A percentile compares a stretch with the other conserved stretches of the same genome.
These are phyloP conservation scores for Clausena lansium DNA, from an alignment of 345 rosid species.

Conservation along the genomic window DNA sequence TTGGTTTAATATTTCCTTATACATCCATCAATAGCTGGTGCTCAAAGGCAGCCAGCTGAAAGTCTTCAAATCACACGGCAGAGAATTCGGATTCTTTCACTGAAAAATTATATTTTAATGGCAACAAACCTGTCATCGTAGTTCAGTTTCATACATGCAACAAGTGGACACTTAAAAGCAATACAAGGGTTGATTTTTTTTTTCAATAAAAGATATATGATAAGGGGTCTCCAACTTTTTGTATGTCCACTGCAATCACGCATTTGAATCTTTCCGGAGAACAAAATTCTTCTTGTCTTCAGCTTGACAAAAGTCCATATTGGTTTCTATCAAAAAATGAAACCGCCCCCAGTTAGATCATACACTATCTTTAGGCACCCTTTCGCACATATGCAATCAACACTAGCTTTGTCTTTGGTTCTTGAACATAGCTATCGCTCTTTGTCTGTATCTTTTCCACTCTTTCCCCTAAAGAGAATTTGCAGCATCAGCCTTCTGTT, in stretches of 20 bases:
- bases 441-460: background rate
- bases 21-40: background rate
- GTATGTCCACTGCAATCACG: slow-evolving; percentile 39
- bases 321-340: slow-evolving; percentile 26
- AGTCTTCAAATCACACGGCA: background rate
- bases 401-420: slow-evolving; percentile 8
- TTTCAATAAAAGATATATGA: slow-evolving; percentile 7
- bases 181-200: background rate
- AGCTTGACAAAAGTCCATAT: slow-evolving; percentile 47
- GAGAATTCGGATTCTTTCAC: background rate
- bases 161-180: slow-evolving; percentile 18
- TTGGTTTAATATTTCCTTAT: background rate
- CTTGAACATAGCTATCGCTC: background rate
- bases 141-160: slow-evolving; percentile 5
- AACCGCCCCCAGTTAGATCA: background rate
- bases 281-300: slow-evolving; percentile 38
- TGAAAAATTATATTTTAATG: background rate
- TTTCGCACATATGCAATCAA: background rate
- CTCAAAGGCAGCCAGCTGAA: background rate
- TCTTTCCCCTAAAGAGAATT: slow-evolving; percentile 4
- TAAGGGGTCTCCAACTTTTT: slow-evolving; percentile 26
- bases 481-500: background rate
- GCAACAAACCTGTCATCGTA: slow-evolving; percentile 3
- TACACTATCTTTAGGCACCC: background rate
- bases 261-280: slow-evolving; percentile 34